phyloP scores from a whole-genome alignment of 257 asterid genomes.

The Catharanthus roseus region DNA sequence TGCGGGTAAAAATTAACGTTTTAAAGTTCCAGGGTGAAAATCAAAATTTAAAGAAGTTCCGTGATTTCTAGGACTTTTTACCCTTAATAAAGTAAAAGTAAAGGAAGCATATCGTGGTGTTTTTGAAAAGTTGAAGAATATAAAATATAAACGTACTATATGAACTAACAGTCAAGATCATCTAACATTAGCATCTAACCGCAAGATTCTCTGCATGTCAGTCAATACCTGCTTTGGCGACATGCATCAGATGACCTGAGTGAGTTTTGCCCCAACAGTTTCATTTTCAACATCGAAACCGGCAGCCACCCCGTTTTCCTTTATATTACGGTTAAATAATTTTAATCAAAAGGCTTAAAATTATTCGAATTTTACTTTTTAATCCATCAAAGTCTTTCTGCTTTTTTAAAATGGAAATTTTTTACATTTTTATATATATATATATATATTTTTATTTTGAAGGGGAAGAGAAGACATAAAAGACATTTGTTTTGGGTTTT shows the following conservation, averaged over 20 bases:
- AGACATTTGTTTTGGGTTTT: too few species aligned
- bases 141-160: conserved; percentile 2
- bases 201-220: conserved; percentile 25
- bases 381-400: too few species aligned
- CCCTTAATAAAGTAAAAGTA: too few species aligned
- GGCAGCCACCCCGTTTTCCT: neutral
- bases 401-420: too few species aligned
- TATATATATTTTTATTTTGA: too few species aligned
- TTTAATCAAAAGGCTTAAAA: neutral
- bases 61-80: too few species aligned
- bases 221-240: conserved; percentile 16
- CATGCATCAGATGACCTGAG: conserved; percentile 17
- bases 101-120: neutral
- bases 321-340: neutral
- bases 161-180: conserved; percentile 26
- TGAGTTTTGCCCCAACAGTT: conserved; percentile 16
- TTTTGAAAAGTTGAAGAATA: conserved; percentile 6
- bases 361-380: neutral
- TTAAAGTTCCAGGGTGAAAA: too few species aligned
- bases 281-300: conserved; percentile 6
- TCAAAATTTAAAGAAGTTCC: too few species aligned
- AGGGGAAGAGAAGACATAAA: too few species aligned
- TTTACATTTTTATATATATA: too few species aligned
- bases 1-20: too few species aligned
- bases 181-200: conserved; percentile 22